A percentile compares a stretch with the other conserved stretches of the same genome.
Evolutionary conservation across 163 green algal species (phyloP).

Genomic region (Chlamydomonas reinhardtii): DNA sequence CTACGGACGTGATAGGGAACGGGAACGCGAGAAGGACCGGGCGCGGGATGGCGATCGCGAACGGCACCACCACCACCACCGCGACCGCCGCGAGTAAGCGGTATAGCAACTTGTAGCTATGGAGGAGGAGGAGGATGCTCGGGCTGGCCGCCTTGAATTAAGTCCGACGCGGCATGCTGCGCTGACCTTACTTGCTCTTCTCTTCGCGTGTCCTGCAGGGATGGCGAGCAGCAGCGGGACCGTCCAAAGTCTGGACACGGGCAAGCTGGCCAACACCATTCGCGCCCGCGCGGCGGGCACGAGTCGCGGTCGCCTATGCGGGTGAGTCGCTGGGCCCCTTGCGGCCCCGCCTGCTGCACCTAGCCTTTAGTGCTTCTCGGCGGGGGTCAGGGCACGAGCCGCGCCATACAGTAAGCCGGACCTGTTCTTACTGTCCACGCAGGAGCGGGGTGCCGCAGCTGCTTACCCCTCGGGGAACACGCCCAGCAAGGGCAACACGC

Average conservation of each 20-base stretch:
- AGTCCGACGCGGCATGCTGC: background rate
- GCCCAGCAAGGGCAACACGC: slow-evolving; percentile 23
- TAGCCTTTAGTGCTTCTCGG: too few species aligned
- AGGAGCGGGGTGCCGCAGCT: background rate
- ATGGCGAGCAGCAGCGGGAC: background rate
- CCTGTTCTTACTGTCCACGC: background rate
- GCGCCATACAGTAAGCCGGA: too few species aligned
- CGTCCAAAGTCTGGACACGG: background rate
- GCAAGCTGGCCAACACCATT: background rate
- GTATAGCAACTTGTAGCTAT: too few species aligned
- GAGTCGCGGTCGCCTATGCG: background rate
- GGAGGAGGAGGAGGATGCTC: too few species aligned
- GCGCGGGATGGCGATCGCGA: background rate
- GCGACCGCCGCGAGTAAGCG: slow-evolving; percentile 9
- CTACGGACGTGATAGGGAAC: background rate
- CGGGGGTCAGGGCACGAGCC: too few species aligned
- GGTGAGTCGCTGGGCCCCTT: background rate
- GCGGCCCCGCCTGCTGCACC: background rate
- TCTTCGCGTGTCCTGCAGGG: background rate
- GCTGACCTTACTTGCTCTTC: background rate
- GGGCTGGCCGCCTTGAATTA: background rate
- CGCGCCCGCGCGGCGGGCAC: background rate
- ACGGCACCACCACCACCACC: background rate
- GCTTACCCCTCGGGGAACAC: slow-evolving; percentile 7
- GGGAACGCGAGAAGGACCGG: background rate